These are phyloP conservation scores for Blastobotrys attinorum DNA, from an alignment of 805 yeast species.

Conservation along the genomic window DNA sequence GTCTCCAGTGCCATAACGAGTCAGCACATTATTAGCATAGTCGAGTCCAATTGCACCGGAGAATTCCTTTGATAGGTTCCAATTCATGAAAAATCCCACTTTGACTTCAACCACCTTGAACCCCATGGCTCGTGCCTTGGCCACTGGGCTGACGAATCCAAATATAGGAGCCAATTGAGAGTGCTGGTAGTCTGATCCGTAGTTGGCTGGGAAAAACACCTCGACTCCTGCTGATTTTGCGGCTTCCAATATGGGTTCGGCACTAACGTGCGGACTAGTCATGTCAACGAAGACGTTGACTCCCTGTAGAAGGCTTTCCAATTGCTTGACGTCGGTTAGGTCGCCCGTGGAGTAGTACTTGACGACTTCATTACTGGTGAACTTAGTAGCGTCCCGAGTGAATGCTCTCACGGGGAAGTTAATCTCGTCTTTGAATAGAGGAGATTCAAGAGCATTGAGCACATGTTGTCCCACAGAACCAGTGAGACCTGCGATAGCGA, in stretches of 20 bases:
- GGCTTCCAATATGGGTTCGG: constrained; percentile 33
- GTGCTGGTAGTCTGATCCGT: constrained; percentile 38
- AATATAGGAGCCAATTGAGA: background rate
- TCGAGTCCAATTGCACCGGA: constrained; percentile 3
- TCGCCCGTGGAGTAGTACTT: constrained; percentile 14
- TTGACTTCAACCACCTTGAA: background rate
- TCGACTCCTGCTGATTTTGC: constrained; percentile 38
- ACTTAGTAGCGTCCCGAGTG: constrained; percentile 37
- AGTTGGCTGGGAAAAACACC: constrained; percentile 53
- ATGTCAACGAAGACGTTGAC: constrained; percentile 46
- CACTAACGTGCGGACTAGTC: constrained; percentile 28
- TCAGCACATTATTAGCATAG: background rate
- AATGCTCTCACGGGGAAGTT: constrained; percentile 44
- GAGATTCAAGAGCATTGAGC: constrained; percentile 29
- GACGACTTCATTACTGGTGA: constrained; percentile 19
- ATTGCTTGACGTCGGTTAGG: constrained; percentile 10
- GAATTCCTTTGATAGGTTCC: background rate
- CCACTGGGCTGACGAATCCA: background rate
- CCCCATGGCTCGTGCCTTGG: background rate
- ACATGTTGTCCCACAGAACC: constrained; percentile 27
- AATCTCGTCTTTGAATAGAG: constrained; percentile 36
- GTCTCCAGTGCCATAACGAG: background rate
- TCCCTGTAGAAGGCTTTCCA: constrained; percentile 32
- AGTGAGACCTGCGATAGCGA: constrained; percentile 1
- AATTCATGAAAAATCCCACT: background rate